phyloP scores from a whole-genome alignment of 23 red algal species.

The Gracilaria domingensis region DNA sequence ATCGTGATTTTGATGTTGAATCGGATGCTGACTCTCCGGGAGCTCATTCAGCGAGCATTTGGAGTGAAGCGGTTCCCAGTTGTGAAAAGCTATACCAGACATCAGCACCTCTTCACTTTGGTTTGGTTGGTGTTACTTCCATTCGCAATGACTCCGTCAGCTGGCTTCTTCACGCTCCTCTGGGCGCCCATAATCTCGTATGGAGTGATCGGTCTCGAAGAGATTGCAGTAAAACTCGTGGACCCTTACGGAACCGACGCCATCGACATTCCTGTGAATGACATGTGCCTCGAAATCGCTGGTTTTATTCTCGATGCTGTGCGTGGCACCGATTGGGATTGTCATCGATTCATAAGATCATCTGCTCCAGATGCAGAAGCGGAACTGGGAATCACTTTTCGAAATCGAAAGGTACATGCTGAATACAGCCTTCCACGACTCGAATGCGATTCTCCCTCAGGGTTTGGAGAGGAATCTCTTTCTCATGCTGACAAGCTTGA shows the following conservation, averaged over 20 bases:
- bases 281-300: not conserved
- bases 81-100: slow-evolving; percentile 45
- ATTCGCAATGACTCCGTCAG: slow-evolving; percentile 38
- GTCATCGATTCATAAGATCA: not conserved
- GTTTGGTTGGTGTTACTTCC: slow-evolving; percentile 46
- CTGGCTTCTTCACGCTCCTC: slow-evolving; percentile 44
- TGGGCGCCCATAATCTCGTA: slow-evolving; percentile 58
- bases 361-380: not conserved
- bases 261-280: slow-evolving; percentile 57
- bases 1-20: slow-evolving; percentile 14
- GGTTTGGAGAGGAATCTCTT: not conserved
- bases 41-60: not conserved
- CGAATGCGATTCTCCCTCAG: not conserved
- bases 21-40: not conserved
- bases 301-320: slow-evolving; percentile 30
- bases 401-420: not conserved
- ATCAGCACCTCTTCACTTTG: slow-evolving; percentile 51
- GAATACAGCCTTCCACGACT: slow-evolving; percentile 28
- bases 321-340: slow-evolving; percentile 7
- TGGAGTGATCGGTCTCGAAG: slow-evolving; percentile 49
- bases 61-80: slow-evolving; percentile 53
- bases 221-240: slow-evolving; percentile 37
- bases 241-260: slow-evolving; percentile 39
- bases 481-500: not conserved
- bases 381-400: not conserved